Conservation (phyloP, 139 green algal species). For the Picochlorum sp. region DNA sequence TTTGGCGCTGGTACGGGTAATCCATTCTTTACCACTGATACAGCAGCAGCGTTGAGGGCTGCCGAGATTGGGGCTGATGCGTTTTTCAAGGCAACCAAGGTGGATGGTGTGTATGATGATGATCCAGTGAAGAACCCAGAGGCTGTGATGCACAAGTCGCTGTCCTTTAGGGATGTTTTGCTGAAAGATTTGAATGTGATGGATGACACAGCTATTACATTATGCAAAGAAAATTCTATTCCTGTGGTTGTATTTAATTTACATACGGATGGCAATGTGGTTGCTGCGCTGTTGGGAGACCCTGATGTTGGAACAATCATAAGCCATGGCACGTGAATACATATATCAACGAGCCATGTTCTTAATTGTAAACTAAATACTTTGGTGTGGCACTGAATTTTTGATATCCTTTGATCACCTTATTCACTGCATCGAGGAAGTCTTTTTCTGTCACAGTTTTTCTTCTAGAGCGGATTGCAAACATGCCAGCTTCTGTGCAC, state of each 20-base stretch:
- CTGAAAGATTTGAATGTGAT: slow-evolving; percentile 67
- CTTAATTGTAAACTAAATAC: slow-evolving; percentile 80
- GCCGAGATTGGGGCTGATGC: slow-evolving; percentile 90
- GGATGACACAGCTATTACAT: slow-evolving; percentile 93
- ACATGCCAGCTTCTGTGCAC: slow-evolving; percentile 96
- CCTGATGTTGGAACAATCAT: slow-evolving; percentile 23
- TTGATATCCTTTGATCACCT: slow-evolving; percentile 97
- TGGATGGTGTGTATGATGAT: slow-evolving; percentile 92
- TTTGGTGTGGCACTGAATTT: slow-evolving; percentile 97
- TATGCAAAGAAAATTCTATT: slow-evolving; percentile 97
- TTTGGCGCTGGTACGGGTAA: slow-evolving; percentile 94
- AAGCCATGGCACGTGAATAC: not conserved
- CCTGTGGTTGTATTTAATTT: slow-evolving; percentile 88
- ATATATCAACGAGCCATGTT: not conserved
- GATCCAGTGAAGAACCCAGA: slow-evolving; percentile 72
- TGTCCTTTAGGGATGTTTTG: slow-evolving; percentile 58
- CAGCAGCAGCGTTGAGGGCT: slow-evolving; percentile 84
- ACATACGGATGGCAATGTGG: slow-evolving; percentile 64
- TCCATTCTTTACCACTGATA: slow-evolving; percentile 99
- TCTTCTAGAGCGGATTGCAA: slow-evolving; percentile 74
- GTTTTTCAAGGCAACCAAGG: slow-evolving; percentile 93
- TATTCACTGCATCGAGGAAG: slow-evolving; percentile 97
- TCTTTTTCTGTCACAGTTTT: slow-evolving; percentile 99
- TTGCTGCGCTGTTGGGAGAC: slow-evolving; percentile 25
- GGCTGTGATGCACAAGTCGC: slow-evolving; percentile 47